Base-by-base conservation (phyloP, 176 grass and related monocot species). In the Carex pumila region DNA sequence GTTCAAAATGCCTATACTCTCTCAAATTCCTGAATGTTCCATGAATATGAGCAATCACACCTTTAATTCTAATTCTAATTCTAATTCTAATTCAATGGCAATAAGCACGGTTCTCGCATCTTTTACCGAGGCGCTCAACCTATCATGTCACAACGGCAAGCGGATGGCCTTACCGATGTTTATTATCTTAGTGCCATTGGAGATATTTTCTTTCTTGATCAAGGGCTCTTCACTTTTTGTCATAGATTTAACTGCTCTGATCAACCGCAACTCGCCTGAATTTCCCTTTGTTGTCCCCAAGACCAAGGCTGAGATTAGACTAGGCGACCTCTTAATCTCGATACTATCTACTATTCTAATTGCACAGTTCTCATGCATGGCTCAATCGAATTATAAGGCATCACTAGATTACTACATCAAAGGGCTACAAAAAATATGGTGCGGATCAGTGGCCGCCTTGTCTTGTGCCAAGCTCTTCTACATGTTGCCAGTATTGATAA, bases 161-260 rank as follows among this genome's bases (percentile, higher is more conserved):
- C 13, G 7, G 25, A 78, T 78, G 73, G 73, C 29, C 73, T 78
- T 78, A 29, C 25, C 52, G 1, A 9, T 78, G 73, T 78, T 78
- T 34, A 52, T 78, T 18, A 57, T 56, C 7, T 32, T 78, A 18
- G 50, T 78, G 14, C 73, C 52, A 6, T 78, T 57, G 2, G 29
- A 78, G 52, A 78, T 78, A 78, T 57, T 78, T 78, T 78, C 52
- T 25, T 78, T 78, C 14, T 57, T 56, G 73, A 34, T 78, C 34
- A 56, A 57, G 14, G 52, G 29, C 12, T 57, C 14, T 78, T 22
- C 50, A 3, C 2, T 18, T 17, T 15, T 78, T n/a, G 25, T 34
- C 52, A 34, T 78, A 57, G 73, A 78, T 78, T 78, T 78, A 34
- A 78, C 73, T 10, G 7, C 73, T 32, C 22, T 78, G 9, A 32